These are phyloP conservation scores for Colletotrichum theobromicola DNA, from an alignment of 2,329 filamentous ascomycete species.

Conservation along the genomic window DNA sequence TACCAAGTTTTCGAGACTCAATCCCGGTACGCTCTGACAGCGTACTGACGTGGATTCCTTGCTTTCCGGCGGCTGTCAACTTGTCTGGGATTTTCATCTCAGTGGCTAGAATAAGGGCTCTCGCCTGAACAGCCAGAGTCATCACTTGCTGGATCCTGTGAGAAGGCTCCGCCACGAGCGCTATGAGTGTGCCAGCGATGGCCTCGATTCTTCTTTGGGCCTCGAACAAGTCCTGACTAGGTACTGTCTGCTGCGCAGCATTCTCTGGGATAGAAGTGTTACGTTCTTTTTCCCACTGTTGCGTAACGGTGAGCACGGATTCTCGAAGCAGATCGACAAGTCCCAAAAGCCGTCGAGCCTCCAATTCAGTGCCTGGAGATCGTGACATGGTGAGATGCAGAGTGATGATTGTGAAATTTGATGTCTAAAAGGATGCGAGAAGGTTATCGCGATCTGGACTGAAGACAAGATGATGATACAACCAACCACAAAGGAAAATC, in stretches of 20 bases:
- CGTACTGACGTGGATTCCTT: conserved; percentile 31
- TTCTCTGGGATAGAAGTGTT: not conserved
- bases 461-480: not conserved
- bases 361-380: not conserved
- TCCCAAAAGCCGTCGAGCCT: not conserved
- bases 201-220: conserved; percentile 35
- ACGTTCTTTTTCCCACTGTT: not conserved
- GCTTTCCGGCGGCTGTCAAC: conserved; percentile 26
- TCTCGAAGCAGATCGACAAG: not conserved
- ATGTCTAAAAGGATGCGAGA: not conserved
- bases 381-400: not conserved
- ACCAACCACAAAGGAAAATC: not conserved
- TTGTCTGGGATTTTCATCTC: conserved; percentile 37
- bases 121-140: conserved; percentile 37
- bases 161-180: conserved; percentile 36
- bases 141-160: conserved; percentile 35
- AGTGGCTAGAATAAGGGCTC: conserved; percentile 37
- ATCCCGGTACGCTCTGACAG: conserved; percentile 27
- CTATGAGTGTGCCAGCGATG: conserved; percentile 35
- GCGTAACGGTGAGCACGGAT: not conserved
- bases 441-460: not conserved
- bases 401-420: not conserved
- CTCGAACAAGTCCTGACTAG: conserved; percentile 29
- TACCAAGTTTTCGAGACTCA: conserved; percentile 35
- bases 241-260: not conserved